These are phyloP conservation scores for Candida insectorum DNA, from an alignment of 805 yeast genomes.

Conservation along the genomic window DNA sequence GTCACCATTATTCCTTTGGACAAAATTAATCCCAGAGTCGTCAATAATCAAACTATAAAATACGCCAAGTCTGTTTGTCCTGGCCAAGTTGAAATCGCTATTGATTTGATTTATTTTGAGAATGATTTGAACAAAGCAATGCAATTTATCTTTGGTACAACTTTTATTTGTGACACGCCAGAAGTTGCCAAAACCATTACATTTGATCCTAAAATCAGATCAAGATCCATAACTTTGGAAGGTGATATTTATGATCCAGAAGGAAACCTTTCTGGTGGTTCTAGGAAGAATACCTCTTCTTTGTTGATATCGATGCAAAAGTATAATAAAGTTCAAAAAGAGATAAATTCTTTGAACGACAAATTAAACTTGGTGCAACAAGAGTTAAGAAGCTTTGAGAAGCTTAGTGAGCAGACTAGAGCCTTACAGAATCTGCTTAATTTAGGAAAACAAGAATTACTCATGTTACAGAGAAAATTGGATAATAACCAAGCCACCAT, in stretches of 20 bases:
- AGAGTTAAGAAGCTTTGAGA: slow-evolving; percentile 41
- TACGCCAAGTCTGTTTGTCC: slow-evolving; percentile 79
- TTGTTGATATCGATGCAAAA: slow-evolving; percentile 64
- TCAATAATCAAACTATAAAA: slow-evolving; percentile 50
- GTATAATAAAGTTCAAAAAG: slow-evolving; percentile 45
- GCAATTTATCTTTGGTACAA: slow-evolving; percentile 87
- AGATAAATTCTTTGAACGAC: slow-evolving; percentile 37
- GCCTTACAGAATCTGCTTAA: slow-evolving; percentile 57
- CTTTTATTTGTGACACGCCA: slow-evolving; percentile 85
- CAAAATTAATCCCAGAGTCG: slow-evolving; percentile 63
- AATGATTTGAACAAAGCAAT: slow-evolving; percentile 72
- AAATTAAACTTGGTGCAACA: slow-evolving; percentile 39
- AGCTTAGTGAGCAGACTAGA: slow-evolving; percentile 47
- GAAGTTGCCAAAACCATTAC: slow-evolving; percentile 87
- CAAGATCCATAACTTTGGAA: slow-evolving; percentile 82
- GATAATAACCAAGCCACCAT: slow-evolving; percentile 55
- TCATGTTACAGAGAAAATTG: slow-evolving; percentile 51
- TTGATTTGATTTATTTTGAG: slow-evolving; percentile 74
- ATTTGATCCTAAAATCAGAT: slow-evolving; percentile 73
- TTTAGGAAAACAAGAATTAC: slow-evolving; percentile 56
- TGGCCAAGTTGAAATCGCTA: slow-evolving; percentile 83
- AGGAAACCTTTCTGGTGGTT: slow-evolving; percentile 96
- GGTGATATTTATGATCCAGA: slow-evolving; percentile 97
- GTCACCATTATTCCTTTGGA: slow-evolving; percentile 92
- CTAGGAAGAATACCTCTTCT: slow-evolving; percentile 58